phyloP scores from a whole-genome alignment of 495 filamentous ascomycete species.

The Penicillium canariense region DNA sequence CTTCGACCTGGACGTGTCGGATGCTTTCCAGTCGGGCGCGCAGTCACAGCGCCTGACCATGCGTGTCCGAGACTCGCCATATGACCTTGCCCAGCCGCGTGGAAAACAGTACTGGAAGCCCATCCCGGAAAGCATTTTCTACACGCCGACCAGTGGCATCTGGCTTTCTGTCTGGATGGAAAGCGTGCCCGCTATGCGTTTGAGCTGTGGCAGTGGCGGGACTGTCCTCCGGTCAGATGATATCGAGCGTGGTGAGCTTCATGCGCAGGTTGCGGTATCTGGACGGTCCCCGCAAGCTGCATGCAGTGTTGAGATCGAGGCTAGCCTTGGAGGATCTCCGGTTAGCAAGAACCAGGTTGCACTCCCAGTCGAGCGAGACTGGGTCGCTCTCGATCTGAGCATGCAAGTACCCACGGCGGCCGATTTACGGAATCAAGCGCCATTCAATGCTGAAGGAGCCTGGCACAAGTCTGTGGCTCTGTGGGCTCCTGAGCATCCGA shows the following conservation, averaged over 20 bases:
- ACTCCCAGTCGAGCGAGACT: conserved; percentile 20
- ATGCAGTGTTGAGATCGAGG: conserved; percentile 27
- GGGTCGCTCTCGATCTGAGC: conserved; percentile 22
- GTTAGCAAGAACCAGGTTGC: conserved; percentile 16
- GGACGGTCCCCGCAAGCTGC: conserved; percentile 13
- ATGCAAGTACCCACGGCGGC: conserved; percentile 16
- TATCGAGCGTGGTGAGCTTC: conserved; percentile 26
- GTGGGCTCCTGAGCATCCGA: conserved; percentile 40
- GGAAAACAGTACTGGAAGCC: conserved; percentile 43
- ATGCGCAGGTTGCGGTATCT: conserved; percentile 24
- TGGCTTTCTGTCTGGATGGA: conserved; percentile 41
- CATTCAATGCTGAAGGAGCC: conserved; percentile 16
- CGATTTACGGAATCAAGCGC: conserved; percentile 8
- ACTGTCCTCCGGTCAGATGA: conserved; percentile 36
- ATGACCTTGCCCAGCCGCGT: conserved; percentile 37
- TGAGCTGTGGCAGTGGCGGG: conserved; percentile 29
- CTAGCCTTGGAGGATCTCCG: conserved; percentile 15
- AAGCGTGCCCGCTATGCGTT: conserved; percentile 30
- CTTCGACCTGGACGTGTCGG: conserved; percentile 36
- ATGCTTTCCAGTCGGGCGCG: conserved; percentile 11
- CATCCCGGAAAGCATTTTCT: conserved; percentile 41
- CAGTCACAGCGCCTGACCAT: conserved; percentile 22
- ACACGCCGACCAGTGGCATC: conserved; percentile 38
- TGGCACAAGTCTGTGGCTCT: conserved; percentile 35
- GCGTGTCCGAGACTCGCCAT: conserved; percentile 32